phyloP scores from a whole-genome alignment of 345 rosid genomes.

The Hibiscus syriacus region DNA sequence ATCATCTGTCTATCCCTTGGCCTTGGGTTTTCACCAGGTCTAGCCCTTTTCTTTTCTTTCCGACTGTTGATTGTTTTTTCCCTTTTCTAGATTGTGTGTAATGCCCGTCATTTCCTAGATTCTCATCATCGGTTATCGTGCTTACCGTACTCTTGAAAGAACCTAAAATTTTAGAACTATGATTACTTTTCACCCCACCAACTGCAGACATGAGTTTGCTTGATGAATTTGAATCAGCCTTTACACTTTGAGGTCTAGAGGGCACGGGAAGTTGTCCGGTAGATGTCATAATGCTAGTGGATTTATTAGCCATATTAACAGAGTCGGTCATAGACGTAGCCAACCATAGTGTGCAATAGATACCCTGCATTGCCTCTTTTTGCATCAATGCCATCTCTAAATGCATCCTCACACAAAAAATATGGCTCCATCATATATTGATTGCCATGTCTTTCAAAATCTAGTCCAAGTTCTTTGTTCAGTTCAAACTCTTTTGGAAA shows the following conservation, averaged over 20 bases:
- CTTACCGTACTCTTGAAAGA: conserved; percentile 20
- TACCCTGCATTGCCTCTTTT: no score
- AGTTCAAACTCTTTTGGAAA: conserved; percentile 38
- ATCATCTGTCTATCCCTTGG: no score
- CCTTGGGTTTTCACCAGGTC: no score
- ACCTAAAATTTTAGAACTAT: conserved; percentile 12
- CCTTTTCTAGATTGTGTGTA: conserved; percentile 16
- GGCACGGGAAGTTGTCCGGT: conserved; percentile 2
- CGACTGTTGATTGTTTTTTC: conserved; percentile 10
- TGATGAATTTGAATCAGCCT: conserved; percentile 7
- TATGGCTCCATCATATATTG: conserved; percentile 21
- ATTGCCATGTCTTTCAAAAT: conserved; percentile 13
- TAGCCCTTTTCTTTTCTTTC: conserved; percentile 38
- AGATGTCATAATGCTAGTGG: neutral
- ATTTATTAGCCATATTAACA: neutral
- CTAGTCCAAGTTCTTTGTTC: conserved; percentile 36
- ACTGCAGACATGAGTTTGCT: conserved; percentile 16
- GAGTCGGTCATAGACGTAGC: conserved; percentile 11
- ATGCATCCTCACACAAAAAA: conserved; percentile 13
- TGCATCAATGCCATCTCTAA: conserved; percentile 6
- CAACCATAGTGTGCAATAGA: conserved; percentile 37
- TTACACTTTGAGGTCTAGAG: conserved; percentile 13
- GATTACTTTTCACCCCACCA: neutral
- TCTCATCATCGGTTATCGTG: conserved; percentile 15
- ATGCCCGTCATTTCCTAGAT: neutral